Base-by-base conservation (phyloP, 352 stramenopile genomes). In the Phytophthora tentaculata region DNA sequence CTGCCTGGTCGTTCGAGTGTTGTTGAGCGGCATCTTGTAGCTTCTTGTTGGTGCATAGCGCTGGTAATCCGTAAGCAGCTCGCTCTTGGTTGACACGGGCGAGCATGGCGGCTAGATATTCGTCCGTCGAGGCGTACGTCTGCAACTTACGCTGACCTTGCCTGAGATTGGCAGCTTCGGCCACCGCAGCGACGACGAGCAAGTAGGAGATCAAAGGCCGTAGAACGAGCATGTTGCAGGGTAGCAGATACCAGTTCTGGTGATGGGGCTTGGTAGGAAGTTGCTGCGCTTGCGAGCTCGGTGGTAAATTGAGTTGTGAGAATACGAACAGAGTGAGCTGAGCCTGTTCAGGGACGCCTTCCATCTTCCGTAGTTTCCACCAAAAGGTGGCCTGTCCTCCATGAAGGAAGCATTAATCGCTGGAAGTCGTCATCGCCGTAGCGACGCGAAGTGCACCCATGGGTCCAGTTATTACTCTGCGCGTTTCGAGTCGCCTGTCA, bases 1-100 rank as follows among this genome's bases (percentile, higher is more conserved):
- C 63, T 3, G 80, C 80, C 52, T 81, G 63, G 57, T 89, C 80
- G n/a, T 81, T 49, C 2, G 76, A 84, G 41, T 69, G 69, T 1
- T 29, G 9, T 48, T 74, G 60, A 1, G 74, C 71, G 5, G 74
- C 68, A 1, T 24, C 19, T 19, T 75, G 55, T 0, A 74, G 52
- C 37, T 79, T 84, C 48, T 64, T 62, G 60, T 81, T 89, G 24
- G 41, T 65, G 48, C 80, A 86, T 7, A 86, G 43, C 3, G 75
- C 39, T 10, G 59, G 16, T 5, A 80, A 51, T 0, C 71, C 73
- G 0, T 61, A 9, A n/a, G 72, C 67, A 17, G 70, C 62, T 4
- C 80, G 80, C 41, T 71, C 71, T 17, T 64, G 50, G 52, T 87
- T 89, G 39, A 85, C 77, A 3, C 71, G 73, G 2, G 54, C 60